Percentiles rank a stretch among this genome's conserved stretches.
Conservation (phyloP, 1,284 basidiomycete species). For the Irpex sp. region DNA sequence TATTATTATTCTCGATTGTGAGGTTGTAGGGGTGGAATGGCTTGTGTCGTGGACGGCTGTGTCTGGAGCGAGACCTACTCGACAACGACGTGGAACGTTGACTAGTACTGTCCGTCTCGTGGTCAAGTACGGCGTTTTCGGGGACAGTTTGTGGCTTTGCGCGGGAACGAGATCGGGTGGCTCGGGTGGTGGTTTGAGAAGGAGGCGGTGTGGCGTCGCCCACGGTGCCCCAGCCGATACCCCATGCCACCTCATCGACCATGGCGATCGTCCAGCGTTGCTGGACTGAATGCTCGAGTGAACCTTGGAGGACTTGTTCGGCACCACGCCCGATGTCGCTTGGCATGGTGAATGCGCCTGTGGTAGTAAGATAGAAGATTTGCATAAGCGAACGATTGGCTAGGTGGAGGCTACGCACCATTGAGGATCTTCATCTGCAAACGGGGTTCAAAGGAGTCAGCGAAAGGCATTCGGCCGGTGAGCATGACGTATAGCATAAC, state of each 20-base stretch:
- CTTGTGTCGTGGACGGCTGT: conserved; percentile 19
- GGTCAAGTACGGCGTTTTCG: conserved; percentile 18
- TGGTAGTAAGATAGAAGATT: conserved; percentile 2
- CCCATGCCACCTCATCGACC: conserved; percentile 76
- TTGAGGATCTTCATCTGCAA: conserved; percentile 87
- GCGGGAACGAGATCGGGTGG: conserved; percentile 18
- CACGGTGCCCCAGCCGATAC: conserved; percentile 65
- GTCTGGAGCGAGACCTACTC: conserved; percentile 24
- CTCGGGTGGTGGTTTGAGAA: conserved; percentile 13
- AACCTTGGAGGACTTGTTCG: conserved; percentile 68
- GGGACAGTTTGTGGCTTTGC: conserved; percentile 13
- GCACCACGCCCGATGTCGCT: conserved; percentile 61
- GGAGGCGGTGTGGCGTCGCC: conserved; percentile 35
- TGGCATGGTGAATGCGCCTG: conserved; percentile 58
- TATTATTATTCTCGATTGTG: conserved; percentile 2
- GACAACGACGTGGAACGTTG: conserved; percentile 13
- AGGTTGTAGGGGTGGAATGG: conserved; percentile 14
- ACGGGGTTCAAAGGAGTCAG: conserved; percentile 83
- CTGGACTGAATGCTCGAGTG: conserved; percentile 55
- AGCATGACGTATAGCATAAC: conserved; percentile 82
- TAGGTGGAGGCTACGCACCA: conserved; percentile 44
- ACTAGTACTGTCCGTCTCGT: conserved; percentile 15
- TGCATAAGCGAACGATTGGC: conserved; percentile 1
- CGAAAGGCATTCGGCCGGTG: conserved; percentile 77
- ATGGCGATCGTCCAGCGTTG: conserved; percentile 71